Evolutionary conservation across 495 filamentous ascomycete species (phyloP).

Genomic region (Rhizodiscina lignyota): DNA sequence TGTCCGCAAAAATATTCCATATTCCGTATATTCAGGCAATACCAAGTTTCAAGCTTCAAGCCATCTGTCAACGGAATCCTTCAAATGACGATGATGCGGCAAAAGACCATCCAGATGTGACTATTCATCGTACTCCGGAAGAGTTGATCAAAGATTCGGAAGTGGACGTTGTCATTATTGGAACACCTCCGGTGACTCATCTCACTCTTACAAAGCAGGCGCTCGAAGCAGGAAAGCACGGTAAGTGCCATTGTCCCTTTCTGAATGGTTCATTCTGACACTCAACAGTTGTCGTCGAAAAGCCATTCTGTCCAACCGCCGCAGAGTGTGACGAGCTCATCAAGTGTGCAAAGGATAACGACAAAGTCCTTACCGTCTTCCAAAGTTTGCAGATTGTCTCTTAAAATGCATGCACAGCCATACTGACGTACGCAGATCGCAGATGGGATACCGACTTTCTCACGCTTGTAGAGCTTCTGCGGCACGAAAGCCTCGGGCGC

Average conservation of each 20-base stretch:
- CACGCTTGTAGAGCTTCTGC: slow-evolving; percentile 48
- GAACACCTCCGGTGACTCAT: slow-evolving; percentile 63
- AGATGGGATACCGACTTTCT: slow-evolving; percentile 77
- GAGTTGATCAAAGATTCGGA: slow-evolving; percentile 47
- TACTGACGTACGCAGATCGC: too few relatives aligned
- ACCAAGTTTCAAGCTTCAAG: slow-evolving; percentile 49
- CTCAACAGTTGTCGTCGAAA: slow-evolving; percentile 82
- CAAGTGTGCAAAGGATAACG: slow-evolving; percentile 40
- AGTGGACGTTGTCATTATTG: slow-evolving; percentile 58
- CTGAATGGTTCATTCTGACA: too few relatives aligned
- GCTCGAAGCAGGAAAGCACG: slow-evolving; percentile 60
- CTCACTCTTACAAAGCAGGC: slow-evolving; percentile 46
- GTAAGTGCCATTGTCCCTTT: too few relatives aligned
- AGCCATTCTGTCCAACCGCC: slow-evolving; percentile 66
- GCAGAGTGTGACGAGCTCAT: slow-evolving; percentile 57
- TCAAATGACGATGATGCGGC: slow-evolving; percentile 44
- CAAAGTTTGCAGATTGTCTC: too few relatives aligned
- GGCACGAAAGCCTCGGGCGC: slow-evolving; percentile 39
- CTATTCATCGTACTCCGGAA: slow-evolving; percentile 42
- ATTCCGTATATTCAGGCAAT: slow-evolving; percentile 65
- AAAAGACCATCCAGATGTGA: slow-evolving; percentile 49
- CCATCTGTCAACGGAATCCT: slow-evolving; percentile 64
- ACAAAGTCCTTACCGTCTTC: too few relatives aligned
- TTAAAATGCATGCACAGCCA: too few relatives aligned
- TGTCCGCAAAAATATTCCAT: slow-evolving; percentile 81